These are phyloP conservation scores for Rhizophagus clarus DNA, from an alignment of 192 early-diverging fungal species.

Conservation along the genomic window DNA sequence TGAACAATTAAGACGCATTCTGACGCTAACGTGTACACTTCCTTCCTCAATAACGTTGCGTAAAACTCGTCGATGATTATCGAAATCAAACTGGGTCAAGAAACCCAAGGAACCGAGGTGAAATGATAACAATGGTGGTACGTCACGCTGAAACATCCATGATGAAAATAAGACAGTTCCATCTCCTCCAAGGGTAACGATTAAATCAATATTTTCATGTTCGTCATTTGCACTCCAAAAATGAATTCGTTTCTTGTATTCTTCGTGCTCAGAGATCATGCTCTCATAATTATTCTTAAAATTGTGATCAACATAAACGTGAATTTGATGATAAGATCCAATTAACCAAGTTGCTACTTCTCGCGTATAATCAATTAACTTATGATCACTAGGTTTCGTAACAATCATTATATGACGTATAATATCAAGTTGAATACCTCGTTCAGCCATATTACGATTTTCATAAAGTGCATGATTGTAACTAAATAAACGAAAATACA, in stretches of 20 bases:
- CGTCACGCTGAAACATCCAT: slow-evolving; percentile 79
- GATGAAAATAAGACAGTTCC: slow-evolving; percentile 90
- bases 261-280: slow-evolving; percentile 32
- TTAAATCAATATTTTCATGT: slow-evolving; percentile 35
- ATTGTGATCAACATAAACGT: slow-evolving; percentile 36
- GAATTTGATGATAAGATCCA: slow-evolving; percentile 32
- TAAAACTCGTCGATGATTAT: slow-evolving; percentile 57
- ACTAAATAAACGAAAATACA: neutral
- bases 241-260: slow-evolving; percentile 30
- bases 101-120: slow-evolving; percentile 92
- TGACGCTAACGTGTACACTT: slow-evolving; percentile 78
- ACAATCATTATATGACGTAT: slow-evolving; percentile 41
- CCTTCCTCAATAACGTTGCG: slow-evolving; percentile 43
- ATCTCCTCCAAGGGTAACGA: slow-evolving; percentile 78
- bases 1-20: slow-evolving; percentile 86
- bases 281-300: slow-evolving; percentile 22
- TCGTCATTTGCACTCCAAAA: slow-evolving; percentile 31
- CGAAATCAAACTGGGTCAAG: slow-evolving; percentile 82
- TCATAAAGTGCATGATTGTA: neutral
- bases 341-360: slow-evolving; percentile 35
- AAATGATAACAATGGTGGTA: slow-evolving; percentile 91
- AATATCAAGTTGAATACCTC: slow-evolving; percentile 29
- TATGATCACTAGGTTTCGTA: slow-evolving; percentile 40
- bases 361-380: slow-evolving; percentile 35
- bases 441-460: neutral